Conservation (phyloP, 192 early-diverging fungal species). For the Phycomyces blakesleeanus region DNA sequence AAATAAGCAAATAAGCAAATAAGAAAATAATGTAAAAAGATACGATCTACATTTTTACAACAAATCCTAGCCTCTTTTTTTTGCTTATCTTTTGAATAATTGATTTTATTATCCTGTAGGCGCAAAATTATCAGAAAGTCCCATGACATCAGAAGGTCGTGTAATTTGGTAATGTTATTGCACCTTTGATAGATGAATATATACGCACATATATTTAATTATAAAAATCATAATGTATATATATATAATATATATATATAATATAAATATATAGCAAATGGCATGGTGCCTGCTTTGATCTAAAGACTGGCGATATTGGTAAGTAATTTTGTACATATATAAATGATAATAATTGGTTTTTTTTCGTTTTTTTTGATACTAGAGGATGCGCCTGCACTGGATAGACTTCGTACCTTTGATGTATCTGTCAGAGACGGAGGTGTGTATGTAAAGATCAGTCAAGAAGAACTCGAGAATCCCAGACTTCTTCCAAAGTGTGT, state of each 20-base stretch:
- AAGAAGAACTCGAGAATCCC: slow-evolving; percentile 15
- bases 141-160: slow-evolving; percentile 30
- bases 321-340: neutral
- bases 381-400: slow-evolving; percentile 42
- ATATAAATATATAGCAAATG: slow-evolving; percentile 23
- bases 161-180: slow-evolving; percentile 35
- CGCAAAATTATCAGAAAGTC: slow-evolving; percentile 6
- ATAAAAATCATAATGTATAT: no score
- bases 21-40: no score
- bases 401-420: slow-evolving; percentile 32
- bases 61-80: no score
- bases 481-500: slow-evolving; percentile 20
- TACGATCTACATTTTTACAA: no score
- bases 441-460: slow-evolving; percentile 37
- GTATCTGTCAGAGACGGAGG: slow-evolving; percentile 34
- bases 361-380: neutral
- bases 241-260: no score
- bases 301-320: slow-evolving; percentile 38
- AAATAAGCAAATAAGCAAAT: no score
- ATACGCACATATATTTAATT: no score
- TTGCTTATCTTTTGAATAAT: no score
- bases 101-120: neutral
- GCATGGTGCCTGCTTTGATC: slow-evolving; percentile 41
- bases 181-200: no score
- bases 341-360: neutral